phyloP scores from a whole-genome alignment of 1,139 yeast species.

The Pichiaceae sp. region DNA sequence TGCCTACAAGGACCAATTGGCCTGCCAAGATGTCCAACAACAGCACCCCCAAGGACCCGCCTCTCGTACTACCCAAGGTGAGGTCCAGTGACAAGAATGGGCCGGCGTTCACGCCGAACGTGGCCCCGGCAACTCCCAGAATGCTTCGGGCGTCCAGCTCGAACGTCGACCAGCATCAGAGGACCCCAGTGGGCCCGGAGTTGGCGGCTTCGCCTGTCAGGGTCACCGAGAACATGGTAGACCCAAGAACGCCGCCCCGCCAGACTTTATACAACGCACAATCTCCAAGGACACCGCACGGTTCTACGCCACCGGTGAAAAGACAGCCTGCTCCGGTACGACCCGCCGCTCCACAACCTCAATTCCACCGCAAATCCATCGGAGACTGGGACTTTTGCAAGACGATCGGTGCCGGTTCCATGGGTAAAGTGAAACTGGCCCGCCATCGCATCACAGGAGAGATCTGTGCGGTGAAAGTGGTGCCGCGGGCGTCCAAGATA shows the following conservation, averaged over 20 bases:
- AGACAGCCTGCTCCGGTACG: no score
- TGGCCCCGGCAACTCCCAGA: constrained; percentile 70
- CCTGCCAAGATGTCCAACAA: constrained; percentile 1
- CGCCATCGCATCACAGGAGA: constrained; percentile 76
- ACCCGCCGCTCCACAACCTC: neutral
- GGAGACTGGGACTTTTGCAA: constrained; percentile 97
- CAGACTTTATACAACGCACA: no score
- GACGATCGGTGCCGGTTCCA: constrained; percentile 96
- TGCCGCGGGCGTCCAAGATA: constrained; percentile 70
- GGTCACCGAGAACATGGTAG: no score
- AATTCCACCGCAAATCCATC: constrained; percentile 72
- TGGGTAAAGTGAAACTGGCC: constrained; percentile 97
- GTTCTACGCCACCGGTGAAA: no score
- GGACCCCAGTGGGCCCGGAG: constrained; percentile 13
- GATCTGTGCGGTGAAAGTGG: constrained; percentile 79
- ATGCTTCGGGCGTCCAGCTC: constrained; percentile 53
- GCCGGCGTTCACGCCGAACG: constrained; percentile 16
- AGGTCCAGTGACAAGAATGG: constrained; percentile 6
- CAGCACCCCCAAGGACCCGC: constrained; percentile 2
- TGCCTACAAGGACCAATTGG: no score
- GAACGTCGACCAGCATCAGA: constrained; percentile 1
- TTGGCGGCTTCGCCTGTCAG: no score
- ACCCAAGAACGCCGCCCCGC: no score
- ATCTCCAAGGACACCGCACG: no score
- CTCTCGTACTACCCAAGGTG: constrained; percentile 17